A percentile compares a stretch with the other conserved stretches of the same genome.
These are phyloP conservation scores for Nakazawaea siamensis DNA, from an alignment of 805 yeast genomes.

Conservation along the genomic window DNA sequence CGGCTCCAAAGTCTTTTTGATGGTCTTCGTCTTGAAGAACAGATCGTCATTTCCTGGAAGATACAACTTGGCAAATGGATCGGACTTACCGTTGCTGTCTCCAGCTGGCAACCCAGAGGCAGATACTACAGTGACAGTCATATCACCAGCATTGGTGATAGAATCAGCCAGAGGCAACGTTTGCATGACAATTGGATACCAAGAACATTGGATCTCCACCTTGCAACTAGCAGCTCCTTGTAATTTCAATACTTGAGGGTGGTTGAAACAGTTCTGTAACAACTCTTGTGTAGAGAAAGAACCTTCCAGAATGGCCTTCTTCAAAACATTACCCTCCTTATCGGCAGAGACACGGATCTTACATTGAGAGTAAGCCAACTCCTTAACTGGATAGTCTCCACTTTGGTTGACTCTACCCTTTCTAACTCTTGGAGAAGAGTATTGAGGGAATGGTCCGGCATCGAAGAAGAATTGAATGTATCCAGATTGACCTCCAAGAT, in stretches of 20 bases:
- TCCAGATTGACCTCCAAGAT: conserved; percentile 43
- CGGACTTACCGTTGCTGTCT: conserved; percentile 90
- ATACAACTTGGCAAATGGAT: conserved; percentile 73
- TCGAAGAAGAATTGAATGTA: conserved; percentile 76
- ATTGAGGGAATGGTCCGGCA: conserved; percentile 59
- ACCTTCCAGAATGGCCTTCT: conserved; percentile 51
- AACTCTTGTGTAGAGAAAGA: conserved; percentile 60
- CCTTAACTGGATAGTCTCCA: conserved; percentile 72
- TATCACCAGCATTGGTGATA: conserved; percentile 63
- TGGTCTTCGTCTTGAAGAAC: conserved; percentile 66
- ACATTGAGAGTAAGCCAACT: conserved; percentile 65
- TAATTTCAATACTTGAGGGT: conserved; percentile 50
- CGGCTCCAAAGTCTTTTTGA: conserved; percentile 88
- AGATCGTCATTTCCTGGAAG: conserved; percentile 52
- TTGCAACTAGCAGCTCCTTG: conserved; percentile 43
- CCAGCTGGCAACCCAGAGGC: conserved; percentile 73
- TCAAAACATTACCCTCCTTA: conserved; percentile 42
- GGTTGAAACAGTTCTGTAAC: conserved; percentile 54
- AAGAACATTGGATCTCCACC: conserved; percentile 55
- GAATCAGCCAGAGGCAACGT: conserved; percentile 68
- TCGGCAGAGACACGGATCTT: conserved; percentile 56
- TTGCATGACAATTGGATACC: conserved; percentile 65
- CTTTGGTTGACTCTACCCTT: conserved; percentile 30
- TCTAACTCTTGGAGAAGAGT: conserved; percentile 42
- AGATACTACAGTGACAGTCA: conserved; percentile 49